These are phyloP conservation scores for Erysimum cheiri DNA, from an alignment of 441 rosid species.

Conservation along the genomic window DNA sequence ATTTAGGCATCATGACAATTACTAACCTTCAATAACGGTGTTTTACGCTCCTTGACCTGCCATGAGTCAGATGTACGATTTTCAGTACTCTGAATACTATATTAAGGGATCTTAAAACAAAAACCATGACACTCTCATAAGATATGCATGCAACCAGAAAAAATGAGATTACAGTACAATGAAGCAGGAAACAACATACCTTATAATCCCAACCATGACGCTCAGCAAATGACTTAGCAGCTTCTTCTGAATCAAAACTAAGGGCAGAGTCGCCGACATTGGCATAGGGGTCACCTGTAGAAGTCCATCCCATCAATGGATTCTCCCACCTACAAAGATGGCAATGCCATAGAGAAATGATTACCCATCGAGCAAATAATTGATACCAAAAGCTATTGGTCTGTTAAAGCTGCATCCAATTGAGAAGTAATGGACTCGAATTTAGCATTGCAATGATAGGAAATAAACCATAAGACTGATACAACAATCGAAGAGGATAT, in stretches of 20 bases:
- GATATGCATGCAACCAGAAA: neutral
- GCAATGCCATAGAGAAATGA: neutral
- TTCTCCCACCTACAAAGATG: conserved; percentile 80
- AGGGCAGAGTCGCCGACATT: conserved; percentile 88
- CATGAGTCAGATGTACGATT: conserved; percentile 23
- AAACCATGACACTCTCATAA: neutral
- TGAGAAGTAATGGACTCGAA: neutral
- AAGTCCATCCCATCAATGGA: conserved; percentile 98
- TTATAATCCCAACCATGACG: conserved; percentile 87
- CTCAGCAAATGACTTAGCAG: conserved; percentile 84
- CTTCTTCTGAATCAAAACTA: conserved; percentile 71
- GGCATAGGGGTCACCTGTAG: conserved; percentile 95
- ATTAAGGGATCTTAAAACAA: neutral
- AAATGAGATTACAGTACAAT: neutral
- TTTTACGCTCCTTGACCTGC: conserved; percentile 81
- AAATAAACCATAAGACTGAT: neutral
- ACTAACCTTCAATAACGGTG: conserved; percentile 83
- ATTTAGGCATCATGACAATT: too few relatives aligned
- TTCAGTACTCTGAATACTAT: neutral
- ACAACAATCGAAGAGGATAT: neutral
- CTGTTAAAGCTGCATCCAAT: neutral
- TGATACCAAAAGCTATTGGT: neutral
- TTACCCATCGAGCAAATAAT: neutral
- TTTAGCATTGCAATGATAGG: neutral
- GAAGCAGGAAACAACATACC: conserved; percentile 49